Percentiles rank a stretch among this genome's conserved stretches.
Evolutionary conservation across 2,329 filamentous ascomycete genomes (phyloP).

Genomic region (Colletotrichum paranaense): DNA sequence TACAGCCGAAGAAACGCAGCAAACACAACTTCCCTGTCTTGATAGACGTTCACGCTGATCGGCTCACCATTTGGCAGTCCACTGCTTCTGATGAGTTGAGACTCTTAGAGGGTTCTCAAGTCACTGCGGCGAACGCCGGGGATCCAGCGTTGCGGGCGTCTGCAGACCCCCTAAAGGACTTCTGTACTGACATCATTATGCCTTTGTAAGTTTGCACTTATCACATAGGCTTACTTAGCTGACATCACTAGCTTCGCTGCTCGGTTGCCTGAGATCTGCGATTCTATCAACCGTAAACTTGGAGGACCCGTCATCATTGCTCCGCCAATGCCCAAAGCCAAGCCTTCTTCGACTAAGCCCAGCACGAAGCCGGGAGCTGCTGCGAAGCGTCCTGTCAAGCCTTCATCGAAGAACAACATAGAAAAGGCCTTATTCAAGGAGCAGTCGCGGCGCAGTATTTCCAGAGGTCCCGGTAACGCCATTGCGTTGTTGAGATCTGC

Average conservation of each 20-base stretch:
- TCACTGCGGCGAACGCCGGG: conserved; percentile 45
- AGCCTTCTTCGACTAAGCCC: conserved; percentile 52
- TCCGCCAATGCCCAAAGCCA: conserved; percentile 62
- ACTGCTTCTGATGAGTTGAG: conserved; percentile 71
- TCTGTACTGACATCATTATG: conserved; percentile 83
- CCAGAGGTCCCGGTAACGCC: conserved; percentile 65
- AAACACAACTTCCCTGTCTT: conserved; percentile 74
- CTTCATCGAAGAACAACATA: conserved; percentile 64
- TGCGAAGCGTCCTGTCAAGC: conserved; percentile 59
- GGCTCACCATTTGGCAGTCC: conserved; percentile 86
- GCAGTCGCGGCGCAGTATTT: conserved; percentile 64
- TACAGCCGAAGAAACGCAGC: conserved; percentile 64
- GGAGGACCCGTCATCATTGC: conserved; percentile 76
- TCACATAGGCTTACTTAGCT: conserved; percentile 41
- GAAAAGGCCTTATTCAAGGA: conserved; percentile 73
- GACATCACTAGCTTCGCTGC: conserved; percentile 70
- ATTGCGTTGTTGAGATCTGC: conserved; percentile 76
- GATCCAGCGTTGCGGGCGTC: conserved; percentile 54
- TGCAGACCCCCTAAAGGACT: conserved; percentile 76
- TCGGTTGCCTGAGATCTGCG: conserved; percentile 78
- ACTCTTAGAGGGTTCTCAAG: conserved; percentile 61
- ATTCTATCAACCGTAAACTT: conserved; percentile 78
- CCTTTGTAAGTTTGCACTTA: conserved; percentile 71
- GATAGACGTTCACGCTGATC: conserved; percentile 80
- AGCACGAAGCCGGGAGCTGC: conserved; percentile 64